phyloP scores from a whole-genome alignment of 192 early-diverging fungal species.

The Gamsiella multidivaricata region DNA sequence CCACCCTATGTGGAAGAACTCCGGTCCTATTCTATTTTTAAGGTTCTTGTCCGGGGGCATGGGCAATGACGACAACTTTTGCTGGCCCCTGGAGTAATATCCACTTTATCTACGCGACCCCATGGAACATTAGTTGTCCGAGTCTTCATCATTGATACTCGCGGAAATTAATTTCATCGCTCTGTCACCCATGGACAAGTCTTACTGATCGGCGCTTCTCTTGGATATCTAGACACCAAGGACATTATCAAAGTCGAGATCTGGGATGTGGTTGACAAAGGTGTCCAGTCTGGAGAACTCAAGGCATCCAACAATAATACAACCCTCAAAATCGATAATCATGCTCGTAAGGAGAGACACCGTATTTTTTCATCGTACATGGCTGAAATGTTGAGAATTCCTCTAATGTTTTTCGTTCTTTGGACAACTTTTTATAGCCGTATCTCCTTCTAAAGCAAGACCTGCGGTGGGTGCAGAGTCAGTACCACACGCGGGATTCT shows the following conservation, averaged over 20 bases:
- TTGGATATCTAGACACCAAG: slow-evolving; percentile 51
- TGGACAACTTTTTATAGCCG: slow-evolving; percentile 4
- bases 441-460: slow-evolving; percentile 30
- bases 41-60: background rate
- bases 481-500: slow-evolving; percentile 42
- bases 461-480: background rate
- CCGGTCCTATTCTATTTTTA: background rate
- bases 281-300: slow-evolving; percentile 39
- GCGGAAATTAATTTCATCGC: no score
- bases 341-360: slow-evolving; percentile 27
- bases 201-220: background rate
- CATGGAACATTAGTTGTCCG: background rate
- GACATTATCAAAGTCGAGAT: slow-evolving; percentile 72
- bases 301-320: slow-evolving; percentile 2
- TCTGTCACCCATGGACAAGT: background rate
- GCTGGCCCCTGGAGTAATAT: no score
- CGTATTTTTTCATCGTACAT: no score
- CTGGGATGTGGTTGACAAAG: slow-evolving; percentile 72
- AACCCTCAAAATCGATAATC: slow-evolving; percentile 54
- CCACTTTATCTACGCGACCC: no score
- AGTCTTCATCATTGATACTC: no score
- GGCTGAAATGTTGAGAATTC: no score
- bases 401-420: background rate
- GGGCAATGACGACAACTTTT: slow-evolving; percentile 5
- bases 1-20: no score